Percentiles rank a stretch among this genome's conserved stretches.
These are phyloP conservation scores for Amanita jacksonii DNA, from an alignment of 768 basidiomycete genomes.

Conservation along the genomic window DNA sequence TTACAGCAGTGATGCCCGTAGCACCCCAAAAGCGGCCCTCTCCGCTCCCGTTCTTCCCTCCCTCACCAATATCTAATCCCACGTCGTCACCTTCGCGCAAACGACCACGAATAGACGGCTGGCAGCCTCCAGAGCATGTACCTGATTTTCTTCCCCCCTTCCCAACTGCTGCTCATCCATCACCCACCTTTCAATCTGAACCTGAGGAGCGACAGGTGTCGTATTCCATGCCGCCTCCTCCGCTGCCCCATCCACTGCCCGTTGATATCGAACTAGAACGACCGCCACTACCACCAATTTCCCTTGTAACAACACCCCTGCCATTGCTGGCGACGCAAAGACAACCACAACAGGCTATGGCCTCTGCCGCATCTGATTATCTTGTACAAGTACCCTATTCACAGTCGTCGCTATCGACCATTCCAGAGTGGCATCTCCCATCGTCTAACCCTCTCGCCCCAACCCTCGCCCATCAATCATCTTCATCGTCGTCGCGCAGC, in stretches of 20 bases:
- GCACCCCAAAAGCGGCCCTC: conserved; percentile 16
- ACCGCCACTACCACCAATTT: not conserved
- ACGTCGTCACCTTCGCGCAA: conserved; percentile 44
- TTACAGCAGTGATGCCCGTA: conserved; percentile 10
- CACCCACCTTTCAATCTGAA: conserved; percentile 22
- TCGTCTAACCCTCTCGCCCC: conserved; percentile 21
- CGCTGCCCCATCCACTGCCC: conserved; percentile 4
- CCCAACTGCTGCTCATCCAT: conserved; percentile 32
- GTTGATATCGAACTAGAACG: conserved; percentile 1
- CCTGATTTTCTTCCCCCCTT: conserved; percentile 65
- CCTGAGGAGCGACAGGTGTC: conserved; percentile 26
- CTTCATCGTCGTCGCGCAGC: conserved; percentile 14
- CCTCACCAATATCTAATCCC: conserved; percentile 50
- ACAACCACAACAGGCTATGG: conserved; percentile 27
- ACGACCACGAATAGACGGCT: conserved; percentile 43
- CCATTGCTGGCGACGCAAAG: not conserved
- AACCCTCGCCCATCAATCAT: conserved; percentile 38
- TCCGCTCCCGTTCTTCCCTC: conserved; percentile 33
- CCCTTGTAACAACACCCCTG: too few relatives aligned
- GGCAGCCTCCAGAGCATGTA: conserved; percentile 55
- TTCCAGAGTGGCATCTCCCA: conserved; percentile 66
- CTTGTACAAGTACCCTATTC: conserved; percentile 64
- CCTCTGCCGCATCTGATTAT: conserved; percentile 57
- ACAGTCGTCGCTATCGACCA: conserved; percentile 56
- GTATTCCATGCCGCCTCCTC: conserved; percentile 11